Conservation (phyloP, 225 moss, liverwort and hornwort genomes). For the Pseudoscleropodium purum region DNA sequence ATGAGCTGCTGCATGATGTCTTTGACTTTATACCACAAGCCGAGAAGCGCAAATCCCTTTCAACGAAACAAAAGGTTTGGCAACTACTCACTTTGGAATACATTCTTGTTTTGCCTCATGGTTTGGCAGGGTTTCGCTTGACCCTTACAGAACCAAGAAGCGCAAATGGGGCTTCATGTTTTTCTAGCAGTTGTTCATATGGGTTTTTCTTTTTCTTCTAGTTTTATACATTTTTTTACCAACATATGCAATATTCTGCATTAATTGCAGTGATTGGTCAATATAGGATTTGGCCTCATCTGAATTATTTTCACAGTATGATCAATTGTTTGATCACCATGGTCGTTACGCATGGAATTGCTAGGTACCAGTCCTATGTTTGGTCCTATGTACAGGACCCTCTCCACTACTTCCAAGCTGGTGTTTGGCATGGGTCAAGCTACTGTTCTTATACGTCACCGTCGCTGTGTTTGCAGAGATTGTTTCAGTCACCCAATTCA, state of each 20-base stretch:
- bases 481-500: conserved; percentile 83
- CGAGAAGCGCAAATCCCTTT: conserved; percentile 46
- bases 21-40: conserved; percentile 70
- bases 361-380: neutral
- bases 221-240: neutral
- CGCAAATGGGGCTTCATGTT: neutral
- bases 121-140: neutral
- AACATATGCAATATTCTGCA: neutral
- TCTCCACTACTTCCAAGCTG: neutral
- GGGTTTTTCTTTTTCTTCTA: neutral
- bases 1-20: conserved; percentile 66
- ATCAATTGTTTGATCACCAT: neutral
- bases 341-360: neutral
- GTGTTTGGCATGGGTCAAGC: neutral
- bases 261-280: neutral
- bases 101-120: neutral
- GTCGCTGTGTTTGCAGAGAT: conserved; percentile 31
- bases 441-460: neutral
- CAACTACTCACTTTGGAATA: neutral
- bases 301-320: neutral
- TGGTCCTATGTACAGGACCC: neutral
- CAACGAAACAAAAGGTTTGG: conserved; percentile 59
- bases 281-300: neutral
- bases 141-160: neutral
- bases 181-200: neutral